phyloP scores from a whole-genome alignment of 176 grass and related monocot genomes.

The Paspalum vaginatum region DNA sequence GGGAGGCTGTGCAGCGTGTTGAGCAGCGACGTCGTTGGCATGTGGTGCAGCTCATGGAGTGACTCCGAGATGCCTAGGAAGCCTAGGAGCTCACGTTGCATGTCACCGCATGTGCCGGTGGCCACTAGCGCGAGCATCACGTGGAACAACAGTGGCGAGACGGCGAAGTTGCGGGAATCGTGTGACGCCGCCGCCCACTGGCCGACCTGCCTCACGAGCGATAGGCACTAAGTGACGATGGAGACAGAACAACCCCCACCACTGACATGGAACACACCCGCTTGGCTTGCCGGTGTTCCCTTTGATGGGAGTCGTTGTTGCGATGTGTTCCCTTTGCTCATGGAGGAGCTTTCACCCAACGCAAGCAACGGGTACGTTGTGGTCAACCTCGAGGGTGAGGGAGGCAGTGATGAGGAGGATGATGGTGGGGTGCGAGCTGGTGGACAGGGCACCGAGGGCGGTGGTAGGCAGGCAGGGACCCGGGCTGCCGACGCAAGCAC shows the following conservation, averaged over 20 bases:
- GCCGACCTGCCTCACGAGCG: not conserved
- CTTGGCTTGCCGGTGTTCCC: too few species aligned
- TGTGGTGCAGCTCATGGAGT: not conserved
- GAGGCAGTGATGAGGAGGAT: too few species aligned
- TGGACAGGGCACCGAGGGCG: too few species aligned
- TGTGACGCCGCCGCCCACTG: not conserved
- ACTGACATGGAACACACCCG: not conserved
- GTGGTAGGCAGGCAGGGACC: too few species aligned
- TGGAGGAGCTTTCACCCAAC: too few species aligned
- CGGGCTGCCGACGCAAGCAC: too few species aligned
- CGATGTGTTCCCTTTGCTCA: too few species aligned
- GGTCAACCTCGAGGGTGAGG: too few species aligned
- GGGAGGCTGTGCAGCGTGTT: not conserved
- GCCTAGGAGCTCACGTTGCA: conserved; percentile 21
- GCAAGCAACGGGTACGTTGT: too few species aligned
- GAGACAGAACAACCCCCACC: too few species aligned
- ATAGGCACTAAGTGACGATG: not conserved
- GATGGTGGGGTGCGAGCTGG: too few species aligned
- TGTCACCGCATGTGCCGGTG: not conserved
- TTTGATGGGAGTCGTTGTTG: not conserved
- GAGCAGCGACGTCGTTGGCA: not conserved
- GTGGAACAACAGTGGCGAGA: conserved; percentile 25
- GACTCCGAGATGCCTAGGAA: not conserved
- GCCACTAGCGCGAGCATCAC: conserved; percentile 37
- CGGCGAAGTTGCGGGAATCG: conserved; percentile 21